Base-by-base conservation (phyloP, 208 protist species). In the Leishmania gerbilli region DNA sequence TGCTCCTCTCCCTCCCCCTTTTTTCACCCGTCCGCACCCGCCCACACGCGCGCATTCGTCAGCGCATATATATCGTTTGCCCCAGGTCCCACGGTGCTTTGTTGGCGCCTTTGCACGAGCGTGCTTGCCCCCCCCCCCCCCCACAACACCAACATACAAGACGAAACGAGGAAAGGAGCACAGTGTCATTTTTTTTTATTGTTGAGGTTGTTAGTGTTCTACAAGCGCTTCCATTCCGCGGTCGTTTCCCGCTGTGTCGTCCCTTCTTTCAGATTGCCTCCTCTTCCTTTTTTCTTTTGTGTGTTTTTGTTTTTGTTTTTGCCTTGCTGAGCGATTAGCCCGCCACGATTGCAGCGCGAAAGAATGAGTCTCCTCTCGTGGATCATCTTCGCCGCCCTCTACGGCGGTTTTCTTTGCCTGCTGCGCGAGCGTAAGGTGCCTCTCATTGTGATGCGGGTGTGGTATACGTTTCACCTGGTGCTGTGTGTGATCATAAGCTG, bases 391-490 rank as follows among this genome's bases (percentile, higher is more conserved):
- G 79, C 77, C 17, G 81, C 74, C n/a, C 27, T 93, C 65, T 93
- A 92, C 55, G 81, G 76, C 42, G 86, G 51, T 31, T 91, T 94
- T 71, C 79, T 94, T 40, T 84, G 79, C 68, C 79, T 93, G 53
- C 67, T 95, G 65, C 86, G 84, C 40, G 72, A 77, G 68, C 90
- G 93, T 40, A 71, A 65, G 47, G 78, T 90, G 37, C 90, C 93
- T 37, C 85, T 93, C 2, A 47, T 89, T 7, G 86, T 93, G 69
- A 88, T 92, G 80, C 89, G 90, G 0, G 69, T 86, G 74, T 95
- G 92, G 93, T 94, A 91, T 78, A 90, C 86, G 0, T 13, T 90
- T 4, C 87, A 90, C 71, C 60, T 92, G 7, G 27, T 91, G 4
- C n/a, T 91, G 37, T 78, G 85, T 19, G 86, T 94, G 37, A 84